Evolutionary conservation across 192 early-diverging fungal species (phyloP), one percentile per base, ranked within the genome.

Genomic region (Piromyces sp.): DNA sequence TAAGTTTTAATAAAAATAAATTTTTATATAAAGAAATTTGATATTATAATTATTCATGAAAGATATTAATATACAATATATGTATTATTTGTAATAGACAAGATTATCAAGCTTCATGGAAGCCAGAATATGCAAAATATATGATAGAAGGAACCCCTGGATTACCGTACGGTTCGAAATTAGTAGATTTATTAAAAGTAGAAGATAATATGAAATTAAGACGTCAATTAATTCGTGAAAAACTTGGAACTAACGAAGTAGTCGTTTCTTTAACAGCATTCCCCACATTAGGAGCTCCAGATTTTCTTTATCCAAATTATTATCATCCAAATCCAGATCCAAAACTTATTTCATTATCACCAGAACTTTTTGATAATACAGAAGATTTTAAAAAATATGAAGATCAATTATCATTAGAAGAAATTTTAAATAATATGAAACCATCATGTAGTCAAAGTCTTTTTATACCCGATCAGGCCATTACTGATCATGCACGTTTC

Each of bases 91-190:
- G n/a, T n/a, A 33, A 28, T 81, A 92, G 92, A 31, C 38, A 84
- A 30, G 58, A 84, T 16, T 85, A 91, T 80, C 89, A 93, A 85
- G 91, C 93, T n/a, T 92, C 95, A 30, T 99, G 97, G 97, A 90
- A 94, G 83, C 96, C 96, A 40, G 97, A 99, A 85, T 99, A 96
- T 86, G 97, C 95, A 22, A 89, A 95, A 30, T 99, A 93, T 88
- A 99, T 99, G 97, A 87, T 97, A 83, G 97, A 99, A 88, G 91
- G 90, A 87, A 97, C 97, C 0, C 97, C 97, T 13, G 95, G 95
- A 9, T 84, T 88, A 15, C 97, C 97, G 0, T 99, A 98, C 86
- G 95, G 95, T 80, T 90, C 92, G 22, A 92, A 92, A 17, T 87
- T 97, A 31, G 83, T 88, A 30, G 95, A 97, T 83, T 85, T 98